Base-by-base conservation (phyloP, 2,329 filamentous ascomycete genomes). In the Esteya vermicola region DNA sequence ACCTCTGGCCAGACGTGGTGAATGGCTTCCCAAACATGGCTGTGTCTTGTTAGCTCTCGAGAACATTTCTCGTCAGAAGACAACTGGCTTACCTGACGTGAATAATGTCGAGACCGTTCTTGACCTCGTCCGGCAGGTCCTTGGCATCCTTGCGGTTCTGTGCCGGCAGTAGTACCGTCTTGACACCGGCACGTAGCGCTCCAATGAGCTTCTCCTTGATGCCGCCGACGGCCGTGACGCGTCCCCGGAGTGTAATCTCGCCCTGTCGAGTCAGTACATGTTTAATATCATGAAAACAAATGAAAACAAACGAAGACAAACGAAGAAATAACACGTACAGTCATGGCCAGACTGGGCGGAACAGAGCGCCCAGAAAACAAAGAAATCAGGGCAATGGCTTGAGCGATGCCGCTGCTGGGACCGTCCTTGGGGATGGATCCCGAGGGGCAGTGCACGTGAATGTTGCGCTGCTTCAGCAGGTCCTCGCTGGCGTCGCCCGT, bases 131-230 rank as follows among this genome's bases (percentile, higher is more conserved):
- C 0, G 91, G 91, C 41, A 96, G 67, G 60, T 96, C 89, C 59
- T 82, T 83, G 43, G 83, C 81, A 56, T 98, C 91, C 62, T 96
- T 96, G 47, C 79, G 73, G 57, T 98, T 98, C 50, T 84, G 81
- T 25, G 80, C 73, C 4, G 91, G 91, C 8, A 98, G 65, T 44
- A 98, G 59, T 8, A 98, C 89, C 25, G 85, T 89, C 70, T 94
- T 93, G 45, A 98, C 89, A 22, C 91, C 91, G 2, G 91, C 91
- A 41, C 89, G 74, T 54, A 93, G 68, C 9, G 91, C 91, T 19
- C 91, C 91, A 54, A 98, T 96, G 39, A 96, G 70, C 61, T 98
- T 98, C 73, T 98, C 89, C 63, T 96, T 95, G 64, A 98, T 96
- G 16, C 91, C 91, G 39, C 91, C 91, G 27, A 98, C 91, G 21